Base-by-base conservation (phyloP, 352 stramenopile genomes). In the Phytopythium helicoides region DNA sequence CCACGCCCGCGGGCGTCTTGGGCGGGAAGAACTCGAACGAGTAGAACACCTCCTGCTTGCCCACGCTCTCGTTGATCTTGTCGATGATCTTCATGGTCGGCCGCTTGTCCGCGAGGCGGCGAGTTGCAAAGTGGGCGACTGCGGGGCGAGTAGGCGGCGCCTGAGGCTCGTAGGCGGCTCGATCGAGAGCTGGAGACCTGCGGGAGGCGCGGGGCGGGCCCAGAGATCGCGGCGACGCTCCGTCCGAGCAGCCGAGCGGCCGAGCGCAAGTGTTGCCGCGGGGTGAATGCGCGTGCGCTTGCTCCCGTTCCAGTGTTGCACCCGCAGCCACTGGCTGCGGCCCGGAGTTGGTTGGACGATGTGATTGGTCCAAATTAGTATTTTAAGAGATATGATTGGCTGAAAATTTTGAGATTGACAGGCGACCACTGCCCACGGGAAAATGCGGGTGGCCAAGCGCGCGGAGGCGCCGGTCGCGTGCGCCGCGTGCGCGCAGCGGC, bases 11-110 rank as follows among this genome's bases (percentile, higher is more conserved):
- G 34, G 97, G 81, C 16, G 96, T 99, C 56, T 97, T 97, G 44
- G 97, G 97, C 36, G 97, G 97, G 81, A 99, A 99, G 73, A 98
- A 99, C 81, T 99, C 97, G 58, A 99, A 97, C 47, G 96, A 99
- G 74, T 97, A 97, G 65, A 97, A 97, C 4, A 79, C 64, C 68
- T 96, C 82, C 56, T 89, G 71, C 63, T 89, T 82, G 37, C 73
- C 78, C 34, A 94, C 56, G 47, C 83, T 81, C 44, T 83, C 72
- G 47, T 73, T 74, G 59, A 95, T 97, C 78, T 96, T 96, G 61
- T 96, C 87, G 61, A 87, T 82, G 67, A 95, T 84, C 68, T 91
- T 91, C 86, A 94, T 93, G 26, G 40, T 33, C 40, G n/a, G n/a
- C n/a, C n/a, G n/a, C n/a, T n/a, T n/a, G n/a, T n/a, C n/a, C n/a